Evolutionary conservation across 2,329 filamentous ascomycete species (phyloP), one percentile per base, ranked within the genome.

Genomic region (Talaromyces sp.): DNA sequence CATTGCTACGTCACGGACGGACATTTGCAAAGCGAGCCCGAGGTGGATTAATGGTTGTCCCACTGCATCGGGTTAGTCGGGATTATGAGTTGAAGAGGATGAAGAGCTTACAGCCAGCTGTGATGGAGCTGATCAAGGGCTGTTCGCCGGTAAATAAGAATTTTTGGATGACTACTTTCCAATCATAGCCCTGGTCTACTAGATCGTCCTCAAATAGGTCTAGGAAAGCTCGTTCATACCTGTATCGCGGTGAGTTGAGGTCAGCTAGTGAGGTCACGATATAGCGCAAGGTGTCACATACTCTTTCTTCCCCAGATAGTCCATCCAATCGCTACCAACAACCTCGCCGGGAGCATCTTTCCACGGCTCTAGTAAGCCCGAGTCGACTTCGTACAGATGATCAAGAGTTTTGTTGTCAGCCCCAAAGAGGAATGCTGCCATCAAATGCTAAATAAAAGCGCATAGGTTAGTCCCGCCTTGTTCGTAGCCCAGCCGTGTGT

Each of bases 201-300:
- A 98, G 82, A 72, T 92, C 88, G 75, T 99, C 95, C 76, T 99
- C 95, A 74, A 96, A 98, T 75, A 95, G 98, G 76, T 99, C 93
- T 64, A 99, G 83, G 74, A 89, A 99, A 0, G 93, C 94, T 67
- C 94, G 86, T 78, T 99, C 92, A 74, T 96, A 97, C 68, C 82
- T 87, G 7, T 4, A 15, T 10, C 25, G 0, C n/a, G 34, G 7
- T 31, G 19, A 5, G 43, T 63, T 6, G n/a, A 13, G 31, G 8
- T 36, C n/a, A 25, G 2, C 11, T 22, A 25, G 10, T 15, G n/a
- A 36, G 29, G 10, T 22, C 15, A 17, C 2, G 15, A 34, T 29
- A 49, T 7, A 22, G n/a, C 47, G 13, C 34, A 45, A 63, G 40
- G 31, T 40, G 11, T 53, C 27, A 73, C 82, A 63, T 79, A 88